Percentiles rank a stretch among this genome's conserved stretches.
phyloP scores from a whole-genome alignment of 148 eudicot genomes.

The Rhododendron williamsianum region DNA sequence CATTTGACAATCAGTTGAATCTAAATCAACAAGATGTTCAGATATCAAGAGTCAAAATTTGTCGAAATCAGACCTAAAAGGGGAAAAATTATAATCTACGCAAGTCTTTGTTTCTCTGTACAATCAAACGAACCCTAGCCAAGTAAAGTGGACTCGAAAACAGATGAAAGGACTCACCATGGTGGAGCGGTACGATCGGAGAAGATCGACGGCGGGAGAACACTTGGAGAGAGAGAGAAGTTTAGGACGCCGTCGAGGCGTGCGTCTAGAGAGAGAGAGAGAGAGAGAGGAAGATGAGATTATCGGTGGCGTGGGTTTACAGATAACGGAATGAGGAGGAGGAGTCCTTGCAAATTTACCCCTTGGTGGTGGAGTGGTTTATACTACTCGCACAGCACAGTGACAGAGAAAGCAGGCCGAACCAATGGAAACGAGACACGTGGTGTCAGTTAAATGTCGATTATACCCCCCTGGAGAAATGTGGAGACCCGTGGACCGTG shows the following conservation, averaged over 20 bases:
- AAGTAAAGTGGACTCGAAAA: neutral
- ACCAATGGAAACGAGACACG: conserved; percentile 5
- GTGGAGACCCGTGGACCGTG: neutral
- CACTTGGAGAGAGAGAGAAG: neutral
- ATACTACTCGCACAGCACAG: neutral
- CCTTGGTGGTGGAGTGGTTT: neutral
- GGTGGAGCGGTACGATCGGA: neutral
- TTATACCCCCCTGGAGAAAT: too few relatives aligned
- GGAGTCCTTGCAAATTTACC: neutral
- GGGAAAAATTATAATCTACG: neutral
- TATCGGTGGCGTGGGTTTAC: neutral
- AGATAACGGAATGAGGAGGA: neutral
- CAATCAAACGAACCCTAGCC: neutral
- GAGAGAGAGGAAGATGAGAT: neutral
- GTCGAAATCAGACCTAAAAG: neutral
- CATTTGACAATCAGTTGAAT: neutral
- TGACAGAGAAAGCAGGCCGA: neutral
- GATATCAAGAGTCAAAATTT: neutral
- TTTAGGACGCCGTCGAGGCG: too few relatives aligned
- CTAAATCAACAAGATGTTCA: neutral
- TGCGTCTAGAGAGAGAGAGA: neutral
- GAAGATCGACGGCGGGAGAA: neutral
- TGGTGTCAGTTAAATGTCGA: neutral
- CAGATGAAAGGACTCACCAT: conserved; percentile 9
- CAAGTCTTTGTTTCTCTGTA: neutral